Base-by-base conservation (phyloP, 2,329 filamentous ascomycete species). In the Trichoderma sp. region DNA sequence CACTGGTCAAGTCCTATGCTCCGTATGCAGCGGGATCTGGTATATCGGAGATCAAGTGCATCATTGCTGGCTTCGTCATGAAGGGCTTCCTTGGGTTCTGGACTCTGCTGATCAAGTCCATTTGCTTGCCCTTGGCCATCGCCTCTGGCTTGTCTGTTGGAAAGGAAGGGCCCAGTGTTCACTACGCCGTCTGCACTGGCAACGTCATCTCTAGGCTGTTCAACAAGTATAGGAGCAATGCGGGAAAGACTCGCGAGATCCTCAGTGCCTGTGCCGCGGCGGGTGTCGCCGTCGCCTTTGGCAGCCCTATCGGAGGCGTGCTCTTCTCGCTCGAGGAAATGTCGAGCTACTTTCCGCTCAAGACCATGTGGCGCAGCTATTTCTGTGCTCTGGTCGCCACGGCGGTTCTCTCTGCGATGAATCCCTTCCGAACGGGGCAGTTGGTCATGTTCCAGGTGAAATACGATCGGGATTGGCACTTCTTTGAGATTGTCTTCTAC, bases 31-130 rank as follows among this genome's bases (percentile, higher is more conserved):
- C 96, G 39, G 96, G 96, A 17, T 97, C 94, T 13, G 96, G 96
- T 53, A 99, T 99, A 72, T 98, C 94, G 13, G 96, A 99, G 84
- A 99, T 99, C 86, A 99, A 99, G 82, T 97, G 94, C 82, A 98
- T 99, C 79, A 97, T 99, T 78, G 96, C 95, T 5, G 96, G 96
- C 3, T 99, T 99, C 80, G 93, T 98, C 64, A 99, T 99, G 96
- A 98, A 98, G 82, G 96, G 95, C 0, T 99, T 99, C 78, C 87
- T 99, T 17, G 94, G 95, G 23, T 91, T 92, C 76, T 94, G 94
- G 88, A 98, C 96, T 6, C 85, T 99, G 36, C 81, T 96, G 73
- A 98, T 99, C 83, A 99, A 99, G 83, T 97, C 94, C 0, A 89
- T 98, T 70, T 93, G 92, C 28, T 85, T 99, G 62, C 96, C 96